Evolutionary conservation across 805 yeast genomes (phyloP).

Genomic region (Candida glaebosa): DNA sequence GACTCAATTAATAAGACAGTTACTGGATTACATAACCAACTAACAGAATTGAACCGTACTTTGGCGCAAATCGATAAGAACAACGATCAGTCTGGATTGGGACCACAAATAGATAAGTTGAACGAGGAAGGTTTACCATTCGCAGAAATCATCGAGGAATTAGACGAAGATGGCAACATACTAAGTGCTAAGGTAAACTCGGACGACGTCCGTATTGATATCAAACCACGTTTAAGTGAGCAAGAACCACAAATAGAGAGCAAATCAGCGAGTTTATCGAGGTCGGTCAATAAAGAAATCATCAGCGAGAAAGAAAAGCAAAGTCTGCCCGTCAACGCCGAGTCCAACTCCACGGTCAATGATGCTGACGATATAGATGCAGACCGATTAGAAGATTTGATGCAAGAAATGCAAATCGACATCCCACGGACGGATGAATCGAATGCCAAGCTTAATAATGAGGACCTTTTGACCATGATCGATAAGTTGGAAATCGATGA

Average conservation of each 20-base stretch:
- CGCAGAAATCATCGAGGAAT: constrained; percentile 74
- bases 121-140: constrained; percentile 56
- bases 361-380: not conserved
- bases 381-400: not conserved
- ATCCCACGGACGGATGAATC: not conserved
- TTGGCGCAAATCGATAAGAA: constrained; percentile 21
- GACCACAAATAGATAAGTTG: constrained; percentile 10
- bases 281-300: not conserved
- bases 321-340: not conserved
- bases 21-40: constrained; percentile 34
- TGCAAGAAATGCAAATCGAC: not conserved
- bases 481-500: not conserved
- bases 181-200: constrained; percentile 31
- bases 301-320: not conserved
- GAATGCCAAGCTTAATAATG: not conserved
- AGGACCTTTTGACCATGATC: not conserved
- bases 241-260: not conserved
- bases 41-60: constrained; percentile 36
- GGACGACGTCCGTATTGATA: constrained; percentile 4
- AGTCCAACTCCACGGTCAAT: no score
- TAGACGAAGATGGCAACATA: constrained; percentile 82
- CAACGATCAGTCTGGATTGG: constrained; percentile 5
- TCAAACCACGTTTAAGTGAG: not conserved
- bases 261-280: not conserved
- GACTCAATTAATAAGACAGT: constrained; percentile 33